A percentile compares a stretch with the other conserved stretches of the same genome.
Evolutionary conservation across 148 eudicot genomes (phyloP).

Genomic region (Dianthus caryophyllus): DNA sequence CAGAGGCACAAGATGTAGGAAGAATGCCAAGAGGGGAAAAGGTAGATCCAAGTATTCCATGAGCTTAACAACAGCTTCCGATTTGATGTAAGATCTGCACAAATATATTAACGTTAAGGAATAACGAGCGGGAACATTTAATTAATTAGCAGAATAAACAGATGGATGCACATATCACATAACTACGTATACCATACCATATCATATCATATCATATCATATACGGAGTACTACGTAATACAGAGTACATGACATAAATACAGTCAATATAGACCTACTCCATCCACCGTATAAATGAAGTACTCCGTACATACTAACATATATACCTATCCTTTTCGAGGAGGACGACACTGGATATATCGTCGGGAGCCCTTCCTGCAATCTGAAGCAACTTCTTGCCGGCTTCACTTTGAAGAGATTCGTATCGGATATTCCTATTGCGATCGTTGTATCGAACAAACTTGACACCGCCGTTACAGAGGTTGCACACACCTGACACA

Average conservation of each 20-base stretch:
- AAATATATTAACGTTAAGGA: too few relatives aligned
- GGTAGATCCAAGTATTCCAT: constrained; percentile 95
- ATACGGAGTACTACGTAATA: too few relatives aligned
- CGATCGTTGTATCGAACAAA: constrained; percentile 83
- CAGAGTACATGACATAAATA: too few relatives aligned
- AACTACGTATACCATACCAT: too few relatives aligned
- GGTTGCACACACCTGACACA: constrained; percentile 85
- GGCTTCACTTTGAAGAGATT: constrained; percentile 90
- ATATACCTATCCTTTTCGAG: constrained; percentile 78
- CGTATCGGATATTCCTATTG: constrained; percentile 75
- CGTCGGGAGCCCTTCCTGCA: constrained; percentile 97
- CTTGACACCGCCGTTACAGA: constrained; percentile 97
- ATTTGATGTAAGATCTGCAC: constrained; percentile 77
- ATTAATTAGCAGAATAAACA: not conserved
- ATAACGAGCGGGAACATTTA: not conserved
- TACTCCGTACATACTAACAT: too few relatives aligned
- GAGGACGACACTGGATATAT: constrained; percentile 95
- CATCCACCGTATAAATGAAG: too few relatives aligned
- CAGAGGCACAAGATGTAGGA: constrained; percentile 76
- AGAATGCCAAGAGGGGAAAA: constrained; percentile 84
- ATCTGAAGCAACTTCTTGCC: constrained; percentile 73
- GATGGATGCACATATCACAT: not conserved
- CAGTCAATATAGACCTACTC: too few relatives aligned
- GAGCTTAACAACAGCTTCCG: constrained; percentile 94
- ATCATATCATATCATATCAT: too few relatives aligned